Base-by-base conservation (phyloP, 1,139 yeast genomes). In the Kodamaea sp. region DNA sequence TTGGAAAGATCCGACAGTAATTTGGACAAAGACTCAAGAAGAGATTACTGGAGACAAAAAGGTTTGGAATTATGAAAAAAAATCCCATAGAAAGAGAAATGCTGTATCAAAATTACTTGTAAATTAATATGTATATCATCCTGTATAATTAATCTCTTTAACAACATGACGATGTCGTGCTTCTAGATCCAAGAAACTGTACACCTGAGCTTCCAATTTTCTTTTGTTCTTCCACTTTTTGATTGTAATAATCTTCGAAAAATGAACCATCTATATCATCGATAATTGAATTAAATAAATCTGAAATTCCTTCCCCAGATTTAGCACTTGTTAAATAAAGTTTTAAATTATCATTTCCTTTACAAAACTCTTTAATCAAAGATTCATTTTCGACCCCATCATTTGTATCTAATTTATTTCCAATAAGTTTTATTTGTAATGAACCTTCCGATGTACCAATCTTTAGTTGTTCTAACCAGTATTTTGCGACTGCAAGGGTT, bases 241-340 rank as follows among this genome's bases (percentile, higher is more conserved):
- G 29, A 23, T 39, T 31, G 27, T 27, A 15, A 28, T 42, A 40
- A 24, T 43, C 43, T 3, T 28, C 32, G 26, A 50, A 50, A 36
- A 46, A 45, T 35, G 34, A 44, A 5, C 65, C 72, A 25, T 67
- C 73, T 1, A 87, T 75, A 8, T 53, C 62, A 9, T 64, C 65
- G 2, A 73, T 59, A 2, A 77, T 61, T 24, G 56, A 53, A 37
- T 68, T 65, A 49, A 78, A 78, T 26, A 77, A 44, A 24, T 64
- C 70, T 1, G 35, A 32, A 3, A 78, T 57, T 1, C 79, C 80
- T 2, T 55, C 52, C 24, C 78, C 78, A 2, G 62, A 51, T 48
- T 71, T 75, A 9, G 81, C 73, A 54, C 81, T 74, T 3, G 80
- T 73, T 27, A 52, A 41, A 43, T 62, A 62, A 12, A 63, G 49